Percentiles rank a stretch among this genome's conserved stretches.
Evolutionary conservation across 768 basidiomycete genomes (phyloP).

Genomic region (Termitomyces sp.): DNA sequence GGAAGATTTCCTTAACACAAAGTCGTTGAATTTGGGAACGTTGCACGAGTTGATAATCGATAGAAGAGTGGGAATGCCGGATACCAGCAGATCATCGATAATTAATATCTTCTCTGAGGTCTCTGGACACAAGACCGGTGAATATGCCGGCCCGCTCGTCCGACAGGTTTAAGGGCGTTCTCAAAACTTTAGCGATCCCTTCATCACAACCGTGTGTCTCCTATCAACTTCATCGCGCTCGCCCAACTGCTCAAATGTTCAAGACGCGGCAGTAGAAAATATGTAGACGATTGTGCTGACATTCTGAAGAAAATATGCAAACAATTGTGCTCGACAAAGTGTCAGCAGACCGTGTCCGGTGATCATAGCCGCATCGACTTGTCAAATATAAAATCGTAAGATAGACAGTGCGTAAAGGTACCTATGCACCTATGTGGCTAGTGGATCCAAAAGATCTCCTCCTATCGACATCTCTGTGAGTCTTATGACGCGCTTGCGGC

Average conservation of each 20-base stretch:
- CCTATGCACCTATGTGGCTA: neutral
- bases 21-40: neutral
- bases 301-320: too few species aligned
- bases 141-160: neutral
- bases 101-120: too few species aligned
- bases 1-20: neutral
- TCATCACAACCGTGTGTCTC: neutral
- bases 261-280: neutral
- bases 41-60: neutral
- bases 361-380: neutral
- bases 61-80: neutral
- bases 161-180: neutral
- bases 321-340: neutral
- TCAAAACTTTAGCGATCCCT: neutral
- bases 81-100: neutral
- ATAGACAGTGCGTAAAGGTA: neutral
- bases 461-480: conserved; percentile 26
- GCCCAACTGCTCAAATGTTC: neutral
- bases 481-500: conserved; percentile 45
- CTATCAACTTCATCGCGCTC: neutral
- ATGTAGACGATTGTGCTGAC: neutral
- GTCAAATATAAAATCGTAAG: neutral
- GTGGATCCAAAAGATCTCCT: neutral
- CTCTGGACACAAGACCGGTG: too few species aligned
- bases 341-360: neutral